phyloP scores from a whole-genome alignment of 2,329 filamentous ascomycete genomes.

The Orbilia blumenaviensis region DNA sequence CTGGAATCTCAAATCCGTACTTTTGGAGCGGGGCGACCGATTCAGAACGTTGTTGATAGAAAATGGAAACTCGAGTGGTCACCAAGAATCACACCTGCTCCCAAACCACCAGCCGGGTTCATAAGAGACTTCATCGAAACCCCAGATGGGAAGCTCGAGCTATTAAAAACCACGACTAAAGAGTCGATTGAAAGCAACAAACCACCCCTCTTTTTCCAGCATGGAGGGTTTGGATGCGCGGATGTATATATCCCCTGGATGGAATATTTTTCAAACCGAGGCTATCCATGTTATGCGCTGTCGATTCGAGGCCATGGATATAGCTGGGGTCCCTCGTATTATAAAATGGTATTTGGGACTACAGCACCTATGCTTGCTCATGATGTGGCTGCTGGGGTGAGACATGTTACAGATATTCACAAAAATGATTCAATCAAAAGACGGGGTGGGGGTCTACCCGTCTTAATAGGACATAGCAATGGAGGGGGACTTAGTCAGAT shows the following conservation, averaged over 20 bases:
- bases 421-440: constrained; percentile 59
- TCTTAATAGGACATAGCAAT: constrained; percentile 66
- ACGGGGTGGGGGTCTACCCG: constrained; percentile 18
- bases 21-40: background rate
- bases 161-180: constrained; percentile 18
- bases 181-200: constrained; percentile 1
- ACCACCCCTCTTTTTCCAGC: constrained; percentile 34
- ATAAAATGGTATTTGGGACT: constrained; percentile 46
- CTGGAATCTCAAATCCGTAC: background rate
- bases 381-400: constrained; percentile 60
- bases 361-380: constrained; percentile 49
- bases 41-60: background rate
- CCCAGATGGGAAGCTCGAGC: constrained; percentile 20
- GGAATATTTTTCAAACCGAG: constrained; percentile 63
- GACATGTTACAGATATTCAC: constrained; percentile 64
- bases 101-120: background rate
- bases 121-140: constrained; percentile 30
- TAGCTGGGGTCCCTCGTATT: constrained; percentile 66
- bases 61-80: constrained; percentile 45
- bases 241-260: constrained; percentile 68
- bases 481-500: constrained; percentile 67
- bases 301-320: constrained; percentile 67
- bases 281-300: constrained; percentile 66
- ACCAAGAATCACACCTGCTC: constrained; percentile 3
- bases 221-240: constrained; percentile 64